phyloP scores from a whole-genome alignment of 768 basidiomycete species.

The Naganishia friedmannii region DNA sequence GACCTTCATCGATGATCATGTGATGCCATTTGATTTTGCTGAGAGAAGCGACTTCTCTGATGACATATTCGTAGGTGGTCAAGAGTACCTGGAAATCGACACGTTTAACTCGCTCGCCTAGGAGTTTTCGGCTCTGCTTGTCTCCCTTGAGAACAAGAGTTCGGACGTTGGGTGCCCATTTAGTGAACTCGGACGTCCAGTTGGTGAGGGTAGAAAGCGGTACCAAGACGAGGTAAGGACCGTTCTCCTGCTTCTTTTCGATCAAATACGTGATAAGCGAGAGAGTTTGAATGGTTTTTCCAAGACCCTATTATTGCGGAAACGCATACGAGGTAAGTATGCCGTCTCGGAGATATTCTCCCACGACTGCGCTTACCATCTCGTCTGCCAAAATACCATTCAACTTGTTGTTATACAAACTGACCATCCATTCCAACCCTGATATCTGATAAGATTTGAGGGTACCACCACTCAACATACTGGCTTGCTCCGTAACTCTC shows the following conservation, averaged over 20 bases:
- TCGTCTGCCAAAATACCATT: slow-evolving; percentile 88
- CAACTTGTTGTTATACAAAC: slow-evolving; percentile 89
- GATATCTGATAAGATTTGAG: slow-evolving; percentile 93
- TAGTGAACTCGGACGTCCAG: slow-evolving; percentile 94
- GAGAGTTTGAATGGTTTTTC: slow-evolving; percentile 54
- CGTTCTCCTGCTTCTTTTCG: slow-evolving; percentile 82
- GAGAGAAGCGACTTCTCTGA: slow-evolving; percentile 87
- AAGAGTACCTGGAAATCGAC: slow-evolving; percentile 84
- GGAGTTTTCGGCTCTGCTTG: slow-evolving; percentile 71
- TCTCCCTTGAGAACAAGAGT: slow-evolving; percentile 87
- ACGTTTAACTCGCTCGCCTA: slow-evolving; percentile 70
- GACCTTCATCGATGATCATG: slow-evolving; percentile 98
- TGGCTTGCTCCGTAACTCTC: slow-evolving; percentile 61
- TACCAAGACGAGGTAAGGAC: slow-evolving; percentile 92
- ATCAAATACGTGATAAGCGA: slow-evolving; percentile 86
- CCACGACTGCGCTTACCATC: slow-evolving; percentile 45
- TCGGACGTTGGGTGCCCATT: slow-evolving; percentile 84
- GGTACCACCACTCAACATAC: slow-evolving; percentile 75
- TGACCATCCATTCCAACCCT: slow-evolving; percentile 98
- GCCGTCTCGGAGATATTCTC: background rate
- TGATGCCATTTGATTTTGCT: slow-evolving; percentile 93
- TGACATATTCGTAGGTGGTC: slow-evolving; percentile 96
- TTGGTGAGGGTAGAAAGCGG: slow-evolving; percentile 95
- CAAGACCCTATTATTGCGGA: slow-evolving; percentile 42
- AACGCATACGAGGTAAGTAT: background rate